Conservation (phyloP, 768 basidiomycete species). For the Astraeus odoratus region DNA sequence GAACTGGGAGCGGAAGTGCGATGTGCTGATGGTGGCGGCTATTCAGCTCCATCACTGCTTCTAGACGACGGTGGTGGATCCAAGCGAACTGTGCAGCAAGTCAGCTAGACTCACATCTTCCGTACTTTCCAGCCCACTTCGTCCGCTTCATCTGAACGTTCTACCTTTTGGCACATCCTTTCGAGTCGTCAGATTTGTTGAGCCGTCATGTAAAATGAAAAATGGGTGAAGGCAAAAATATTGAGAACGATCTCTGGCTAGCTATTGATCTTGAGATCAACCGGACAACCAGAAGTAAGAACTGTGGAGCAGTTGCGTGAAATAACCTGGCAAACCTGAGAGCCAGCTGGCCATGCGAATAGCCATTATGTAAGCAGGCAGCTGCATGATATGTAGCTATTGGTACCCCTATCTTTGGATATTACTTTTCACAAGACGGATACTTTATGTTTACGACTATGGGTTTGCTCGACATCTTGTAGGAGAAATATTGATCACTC, state of each 20-base stretch:
- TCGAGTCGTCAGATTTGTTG: conserved; percentile 26
- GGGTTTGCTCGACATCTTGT: too few species aligned
- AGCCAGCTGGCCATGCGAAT: too few species aligned
- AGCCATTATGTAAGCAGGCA: too few species aligned
- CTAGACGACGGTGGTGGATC: conserved; percentile 36
- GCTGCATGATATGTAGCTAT: too few species aligned
- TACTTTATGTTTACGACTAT: too few species aligned
- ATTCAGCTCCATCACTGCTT: conserved; percentile 33
- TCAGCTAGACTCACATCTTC: conserved; percentile 27
- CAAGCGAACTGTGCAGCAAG: conserved; percentile 23
- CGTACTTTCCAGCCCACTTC: conserved; percentile 18
- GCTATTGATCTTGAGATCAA: conserved; percentile 6
- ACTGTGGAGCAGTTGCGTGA: conserved; percentile 11
- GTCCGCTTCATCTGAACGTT: conserved; percentile 13
- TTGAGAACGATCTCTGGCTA: conserved; percentile 19
- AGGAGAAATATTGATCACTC: too few species aligned
- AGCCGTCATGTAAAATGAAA: conserved; percentile 33
- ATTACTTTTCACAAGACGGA: too few species aligned
- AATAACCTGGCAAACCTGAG: conserved; percentile 3
- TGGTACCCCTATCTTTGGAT: too few species aligned
- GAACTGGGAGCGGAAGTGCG: conserved; percentile 44
- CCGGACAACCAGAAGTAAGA: conserved; percentile 2
- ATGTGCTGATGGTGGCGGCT: too few species aligned
- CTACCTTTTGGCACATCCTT: conserved; percentile 20
- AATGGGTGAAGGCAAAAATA: conserved; percentile 23